These are phyloP conservation scores for Xylariaceae sp. DNA, from an alignment of 2,329 filamentous ascomycete genomes.

Conservation along the genomic window DNA sequence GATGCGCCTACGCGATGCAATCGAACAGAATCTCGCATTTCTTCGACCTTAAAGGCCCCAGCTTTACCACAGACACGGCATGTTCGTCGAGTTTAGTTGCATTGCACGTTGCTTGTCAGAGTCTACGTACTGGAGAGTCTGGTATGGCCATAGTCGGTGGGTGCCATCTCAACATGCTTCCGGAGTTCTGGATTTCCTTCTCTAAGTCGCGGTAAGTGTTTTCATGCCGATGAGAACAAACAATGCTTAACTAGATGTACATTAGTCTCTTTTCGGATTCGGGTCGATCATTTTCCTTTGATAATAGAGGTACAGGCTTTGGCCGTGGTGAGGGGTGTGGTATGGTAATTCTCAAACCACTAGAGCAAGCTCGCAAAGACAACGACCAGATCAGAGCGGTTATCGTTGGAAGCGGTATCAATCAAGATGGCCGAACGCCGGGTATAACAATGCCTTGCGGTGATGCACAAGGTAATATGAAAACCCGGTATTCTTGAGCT, in stretches of 20 bases:
- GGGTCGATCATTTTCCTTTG: constrained; percentile 56
- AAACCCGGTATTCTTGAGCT: background rate
- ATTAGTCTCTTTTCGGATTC: constrained; percentile 52
- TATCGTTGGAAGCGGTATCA: constrained; percentile 53
- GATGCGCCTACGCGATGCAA: constrained; percentile 53
- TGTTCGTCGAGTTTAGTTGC: constrained; percentile 56
- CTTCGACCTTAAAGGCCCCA: constrained; percentile 57
- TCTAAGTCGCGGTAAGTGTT: constrained; percentile 45
- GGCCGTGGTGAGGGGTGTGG: constrained; percentile 63
- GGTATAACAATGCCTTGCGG: constrained; percentile 61
- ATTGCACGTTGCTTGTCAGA: constrained; percentile 54
- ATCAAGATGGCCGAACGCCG: constrained; percentile 59
- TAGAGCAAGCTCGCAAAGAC: constrained; percentile 57
- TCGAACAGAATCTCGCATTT: constrained; percentile 59
- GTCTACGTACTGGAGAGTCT: constrained; percentile 50
- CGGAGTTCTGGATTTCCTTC: constrained; percentile 51
- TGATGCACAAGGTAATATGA: constrained; percentile 49
- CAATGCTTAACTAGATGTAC: constrained; percentile 8
- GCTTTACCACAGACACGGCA: constrained; percentile 55
- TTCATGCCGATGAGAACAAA: constrained; percentile 29
- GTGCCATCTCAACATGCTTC: constrained; percentile 51
- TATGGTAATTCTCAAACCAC: constrained; percentile 58
- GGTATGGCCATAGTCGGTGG: constrained; percentile 51
- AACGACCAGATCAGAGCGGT: constrained; percentile 57
- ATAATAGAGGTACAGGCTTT: constrained; percentile 58